A percentile compares a stretch with the other conserved stretches of the same genome.
phyloP scores from a whole-genome alignment of 2,329 filamentous ascomycete genomes.

The Sclerotinia spermophila region DNA sequence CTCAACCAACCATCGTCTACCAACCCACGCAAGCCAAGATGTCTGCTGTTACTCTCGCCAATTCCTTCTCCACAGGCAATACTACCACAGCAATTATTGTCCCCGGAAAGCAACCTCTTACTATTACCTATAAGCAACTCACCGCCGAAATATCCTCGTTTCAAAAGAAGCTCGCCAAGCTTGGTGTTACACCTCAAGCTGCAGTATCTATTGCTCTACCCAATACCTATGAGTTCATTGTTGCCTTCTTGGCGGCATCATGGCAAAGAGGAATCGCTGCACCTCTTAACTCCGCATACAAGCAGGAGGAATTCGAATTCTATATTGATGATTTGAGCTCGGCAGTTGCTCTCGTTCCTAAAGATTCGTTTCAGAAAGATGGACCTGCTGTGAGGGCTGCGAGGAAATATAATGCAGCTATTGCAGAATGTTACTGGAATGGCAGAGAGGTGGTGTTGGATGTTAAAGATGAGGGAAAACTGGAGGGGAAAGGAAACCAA shows the following conservation, averaged over 20 bases:
- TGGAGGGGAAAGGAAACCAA: slow-evolving; percentile 49
- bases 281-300: slow-evolving; percentile 84
- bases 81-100: slow-evolving; percentile 66
- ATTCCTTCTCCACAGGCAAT: slow-evolving; percentile 51
- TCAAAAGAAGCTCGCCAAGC: slow-evolving; percentile 71
- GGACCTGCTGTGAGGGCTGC: slow-evolving; percentile 73
- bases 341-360: slow-evolving; percentile 71
- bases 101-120: slow-evolving; percentile 62
- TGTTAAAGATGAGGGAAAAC: slow-evolving; percentile 70
- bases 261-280: slow-evolving; percentile 82
- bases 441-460: slow-evolving; percentile 67
- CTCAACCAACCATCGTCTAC: background rate
- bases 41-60: slow-evolving; percentile 49
- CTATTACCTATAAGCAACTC: slow-evolving; percentile 68
- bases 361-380: slow-evolving; percentile 62
- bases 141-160: slow-evolving; percentile 63
- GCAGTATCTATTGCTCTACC: slow-evolving; percentile 79
- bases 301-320: slow-evolving; percentile 87
- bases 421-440: slow-evolving; percentile 84
- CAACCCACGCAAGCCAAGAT: slow-evolving; percentile 22
- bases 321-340: slow-evolving; percentile 87
- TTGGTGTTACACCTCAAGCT: slow-evolving; percentile 65
- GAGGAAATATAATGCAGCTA: slow-evolving; percentile 74
- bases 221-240: slow-evolving; percentile 85
- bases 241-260: slow-evolving; percentile 80